phyloP scores from a whole-genome alignment of 2,329 filamentous ascomycete genomes.

The Pyrenophora seminiperda region DNA sequence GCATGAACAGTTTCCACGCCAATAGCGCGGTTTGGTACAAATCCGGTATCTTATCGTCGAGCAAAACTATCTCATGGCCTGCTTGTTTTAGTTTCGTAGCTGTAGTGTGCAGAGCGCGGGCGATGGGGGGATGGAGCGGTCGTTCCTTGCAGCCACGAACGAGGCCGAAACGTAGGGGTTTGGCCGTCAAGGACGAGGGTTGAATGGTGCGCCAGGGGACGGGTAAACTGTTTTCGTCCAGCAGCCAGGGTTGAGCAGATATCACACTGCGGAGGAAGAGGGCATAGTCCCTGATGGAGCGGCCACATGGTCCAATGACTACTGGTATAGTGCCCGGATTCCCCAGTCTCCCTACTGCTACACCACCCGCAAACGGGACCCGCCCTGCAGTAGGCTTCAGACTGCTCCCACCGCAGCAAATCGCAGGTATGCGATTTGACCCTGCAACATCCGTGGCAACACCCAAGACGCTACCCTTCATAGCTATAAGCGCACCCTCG shows the following conservation, averaged over 20 bases:
- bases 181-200: slow-evolving; percentile 13
- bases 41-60: slow-evolving; percentile 36
- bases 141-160: slow-evolving; percentile 55
- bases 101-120: slow-evolving; percentile 52
- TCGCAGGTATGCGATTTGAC: slow-evolving; percentile 79
- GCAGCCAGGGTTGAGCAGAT: slow-evolving; percentile 51
- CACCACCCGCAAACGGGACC: slow-evolving; percentile 51
- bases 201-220: slow-evolving; percentile 54
- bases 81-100: slow-evolving; percentile 46
- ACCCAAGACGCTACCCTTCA: slow-evolving; percentile 64
- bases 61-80: slow-evolving; percentile 52
- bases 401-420: slow-evolving; percentile 63
- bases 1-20: slow-evolving; percentile 51
- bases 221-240: slow-evolving; percentile 51
- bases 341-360: slow-evolving; percentile 38
- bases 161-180: slow-evolving; percentile 55
- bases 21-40: slow-evolving; percentile 44
- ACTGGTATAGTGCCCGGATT: slow-evolving; percentile 43
- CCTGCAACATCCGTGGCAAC: slow-evolving; percentile 67
- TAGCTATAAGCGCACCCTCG: slow-evolving; percentile 64
- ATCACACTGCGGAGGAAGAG: slow-evolving; percentile 53
- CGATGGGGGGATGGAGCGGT: slow-evolving; percentile 59
- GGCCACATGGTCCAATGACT: slow-evolving; percentile 52
- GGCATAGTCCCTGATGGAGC: slow-evolving; percentile 49
- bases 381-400: slow-evolving; percentile 60